phyloP scores from a whole-genome alignment of 2,329 filamentous ascomycete species.

The Nemania sp. region DNA sequence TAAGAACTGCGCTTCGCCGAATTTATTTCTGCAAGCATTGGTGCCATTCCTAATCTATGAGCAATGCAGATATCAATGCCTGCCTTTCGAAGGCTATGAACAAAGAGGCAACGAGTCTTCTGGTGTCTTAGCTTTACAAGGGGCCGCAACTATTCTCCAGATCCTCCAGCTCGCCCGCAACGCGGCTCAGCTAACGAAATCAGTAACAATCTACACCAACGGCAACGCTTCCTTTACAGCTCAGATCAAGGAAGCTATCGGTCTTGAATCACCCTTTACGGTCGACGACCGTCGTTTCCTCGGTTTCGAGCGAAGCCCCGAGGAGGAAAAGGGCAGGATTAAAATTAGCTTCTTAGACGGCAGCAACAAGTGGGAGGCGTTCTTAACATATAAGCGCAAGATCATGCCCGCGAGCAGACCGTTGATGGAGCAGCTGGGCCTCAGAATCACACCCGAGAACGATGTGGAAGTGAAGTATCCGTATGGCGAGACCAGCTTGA shows the following conservation, averaged over 20 bases:
- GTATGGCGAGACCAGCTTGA: slow-evolving; percentile 47
- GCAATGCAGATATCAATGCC: slow-evolving; percentile 54
- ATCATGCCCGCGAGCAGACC: slow-evolving; percentile 45
- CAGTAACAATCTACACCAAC: slow-evolving; percentile 29
- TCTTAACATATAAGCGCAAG: slow-evolving; percentile 43
- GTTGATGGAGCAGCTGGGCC: slow-evolving; percentile 45
- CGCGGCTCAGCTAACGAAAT: slow-evolving; percentile 12
- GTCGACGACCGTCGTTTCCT: slow-evolving; percentile 19
- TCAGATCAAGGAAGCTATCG: neutral
- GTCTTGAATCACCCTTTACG: neutral
- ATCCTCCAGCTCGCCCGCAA: slow-evolving; percentile 13
- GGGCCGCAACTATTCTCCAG: neutral
- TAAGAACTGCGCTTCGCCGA: slow-evolving; percentile 37
- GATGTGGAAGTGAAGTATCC: slow-evolving; percentile 31
- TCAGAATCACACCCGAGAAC: slow-evolving; percentile 45
- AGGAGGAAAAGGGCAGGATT: slow-evolving; percentile 4
- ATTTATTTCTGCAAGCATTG: too few species aligned
- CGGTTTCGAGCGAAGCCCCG: neutral
- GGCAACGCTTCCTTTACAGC: slow-evolving; percentile 11
- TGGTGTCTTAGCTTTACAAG: slow-evolving; percentile 13
- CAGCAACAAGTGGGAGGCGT: slow-evolving; percentile 40
- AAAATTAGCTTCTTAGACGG: slow-evolving; percentile 39
- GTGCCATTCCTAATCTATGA: slow-evolving; percentile 4
- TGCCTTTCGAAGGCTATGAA: slow-evolving; percentile 63
- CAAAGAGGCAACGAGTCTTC: slow-evolving; percentile 46